Evolutionary conservation across 2,329 filamentous ascomycete species (phyloP).

Genomic region (Grosmannia serpens): DNA sequence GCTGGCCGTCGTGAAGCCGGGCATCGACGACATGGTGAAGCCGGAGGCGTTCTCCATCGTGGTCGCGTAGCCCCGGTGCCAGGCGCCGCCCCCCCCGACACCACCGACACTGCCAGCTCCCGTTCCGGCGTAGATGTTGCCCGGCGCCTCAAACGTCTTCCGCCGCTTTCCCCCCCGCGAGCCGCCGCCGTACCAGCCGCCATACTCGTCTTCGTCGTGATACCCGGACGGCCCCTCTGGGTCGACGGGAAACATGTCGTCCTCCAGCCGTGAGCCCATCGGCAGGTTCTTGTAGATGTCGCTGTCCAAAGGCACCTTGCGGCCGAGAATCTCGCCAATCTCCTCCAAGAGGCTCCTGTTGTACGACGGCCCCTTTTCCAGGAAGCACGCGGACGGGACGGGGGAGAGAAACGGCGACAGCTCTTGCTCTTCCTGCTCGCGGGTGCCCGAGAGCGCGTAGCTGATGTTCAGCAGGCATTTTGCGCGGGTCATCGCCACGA

Average conservation of each 20-base stretch:
- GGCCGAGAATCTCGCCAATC: slow-evolving; percentile 59
- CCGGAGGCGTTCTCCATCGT: slow-evolving; percentile 48
- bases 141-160: slow-evolving; percentile 12
- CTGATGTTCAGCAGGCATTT: slow-evolving; percentile 80
- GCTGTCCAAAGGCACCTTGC: slow-evolving; percentile 45
- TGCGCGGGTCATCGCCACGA: slow-evolving; percentile 94
- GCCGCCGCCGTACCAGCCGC: neutral
- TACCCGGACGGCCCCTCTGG: slow-evolving; percentile 27
- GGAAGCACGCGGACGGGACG: slow-evolving; percentile 29
- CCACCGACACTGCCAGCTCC: slow-evolving; percentile 10
- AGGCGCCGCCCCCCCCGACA: slow-evolving; percentile 18
- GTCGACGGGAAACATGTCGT: slow-evolving; percentile 56
- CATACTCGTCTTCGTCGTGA: neutral
- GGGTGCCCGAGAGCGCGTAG: slow-evolving; percentile 53
- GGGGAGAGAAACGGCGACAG: slow-evolving; percentile 62
- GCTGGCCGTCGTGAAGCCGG: slow-evolving; percentile 52
- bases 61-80: slow-evolving; percentile 38
- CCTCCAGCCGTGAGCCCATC: slow-evolving; percentile 46
- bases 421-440: slow-evolving; percentile 33
- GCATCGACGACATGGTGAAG: slow-evolving; percentile 47
- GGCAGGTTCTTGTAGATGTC: slow-evolving; percentile 42
- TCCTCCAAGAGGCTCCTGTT: slow-evolving; percentile 48
- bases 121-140: neutral
- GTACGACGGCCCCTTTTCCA: slow-evolving; percentile 58
- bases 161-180: slow-evolving; percentile 4